Base-by-base conservation (phyloP, 306 rosid genomes). In the Sicyos edulis region DNA sequence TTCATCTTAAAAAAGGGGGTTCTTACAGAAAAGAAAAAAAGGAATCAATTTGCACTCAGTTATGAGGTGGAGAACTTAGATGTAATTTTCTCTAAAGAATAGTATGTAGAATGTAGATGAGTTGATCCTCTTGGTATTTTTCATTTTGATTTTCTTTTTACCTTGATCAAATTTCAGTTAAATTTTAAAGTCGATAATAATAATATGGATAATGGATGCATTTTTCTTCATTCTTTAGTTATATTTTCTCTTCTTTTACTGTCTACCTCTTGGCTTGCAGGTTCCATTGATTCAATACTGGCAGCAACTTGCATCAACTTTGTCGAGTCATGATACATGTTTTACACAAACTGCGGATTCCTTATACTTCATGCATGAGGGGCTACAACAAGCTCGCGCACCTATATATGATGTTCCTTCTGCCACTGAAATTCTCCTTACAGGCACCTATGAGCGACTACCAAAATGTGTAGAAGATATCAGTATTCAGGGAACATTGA, bases 271-370 rank as follows among this genome's bases (percentile, higher is more conserved):
- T 60, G 32, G 21, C 72, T 75, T 81, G 75, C 88, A 95, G 99
- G 96, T 91, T 79, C 99, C 97, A 3, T 83, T 95, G 82, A 89
- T 95, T 77, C 95, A 95, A 68, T 89, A 95, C 78, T 87, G 92
- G 76, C 99, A 91, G 84, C 95, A 89, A 68, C 91, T 95, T 67
- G 76, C 84, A 54, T 95, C 99, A 15, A 95, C 99, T 10, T 82
- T 95, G 64, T 95, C 97, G 9, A 95, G 87, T 81, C 99, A 95
- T 47, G 99, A 95, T 68, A 83, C 88, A 42, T 91, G 99, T 83
- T 95, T 95, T 83, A 87, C 99, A 42, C 99, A 95, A 82, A 85
- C 99, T n/a, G 97, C 99, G 8, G 99, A 95, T 84, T 95, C 99
- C 0, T 76, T 95, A 84, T 95, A 89, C 82, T 95, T 95, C 80